Evolutionary conservation across 768 basidiomycete genomes (phyloP), one percentile per base, ranked within the genome.

Genomic region (Collybia mongolica): DNA sequence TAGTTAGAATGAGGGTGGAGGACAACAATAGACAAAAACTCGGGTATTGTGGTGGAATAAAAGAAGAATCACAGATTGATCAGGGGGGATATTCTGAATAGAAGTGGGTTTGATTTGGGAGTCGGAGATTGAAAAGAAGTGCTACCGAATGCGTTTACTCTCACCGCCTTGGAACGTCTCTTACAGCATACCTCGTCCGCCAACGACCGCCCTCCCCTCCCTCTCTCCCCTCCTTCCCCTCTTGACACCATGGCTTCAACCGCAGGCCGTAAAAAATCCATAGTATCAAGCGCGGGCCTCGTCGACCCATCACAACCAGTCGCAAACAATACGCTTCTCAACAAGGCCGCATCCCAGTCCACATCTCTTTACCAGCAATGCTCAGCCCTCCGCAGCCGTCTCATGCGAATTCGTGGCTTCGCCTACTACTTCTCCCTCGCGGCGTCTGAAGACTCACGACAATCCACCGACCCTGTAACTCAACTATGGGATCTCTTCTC

Each of bases 401-500:
- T 94, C 64, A 75, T 88, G 72, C 86, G 88, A 64, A 83, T 94
- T 54, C 81, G 79, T 54, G 80, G 82, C 58, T 94, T 94, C 56
- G 65, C 79, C 53, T 74, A 74, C 52, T 90, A 86, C 70, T 89
- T 91, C 58, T 67, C 77, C 36, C 74, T 86, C 52, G 79, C 84
- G 6, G 71, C 81, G 6, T 62, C 76, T 17, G 63, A 74, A 35
- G 83, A 82, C 55, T 76, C 84, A 37, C 80, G 90, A 50, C 83
- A 83, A 67, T 90, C 88, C 28, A 88, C 87, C 38, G 94, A 98
- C 72, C 92, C 93, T 32, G 96, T 99, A 60, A 86, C 88, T 41
- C 91, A 93, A 66, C 84, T 98, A 44, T 96, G 95, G 87, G 90
- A 93, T 63, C 85, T 90, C 65, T 90, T 99, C 71, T 86, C 93